phyloP scores from a whole-genome alignment of 345 rosid species.

The Lepidium didymum region DNA sequence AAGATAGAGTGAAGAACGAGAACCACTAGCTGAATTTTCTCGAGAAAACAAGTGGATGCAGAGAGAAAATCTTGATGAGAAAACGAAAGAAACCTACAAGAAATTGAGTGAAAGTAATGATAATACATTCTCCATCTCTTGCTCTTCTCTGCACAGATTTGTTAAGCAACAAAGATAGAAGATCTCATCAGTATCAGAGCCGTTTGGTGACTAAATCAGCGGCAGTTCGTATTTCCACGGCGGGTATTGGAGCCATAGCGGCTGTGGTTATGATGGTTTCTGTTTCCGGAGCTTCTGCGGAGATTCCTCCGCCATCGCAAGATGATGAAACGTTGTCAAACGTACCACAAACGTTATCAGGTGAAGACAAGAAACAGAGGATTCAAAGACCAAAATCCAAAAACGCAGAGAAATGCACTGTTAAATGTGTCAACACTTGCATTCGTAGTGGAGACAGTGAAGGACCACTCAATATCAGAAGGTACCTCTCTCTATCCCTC shows the following conservation, averaged over 20 bases:
- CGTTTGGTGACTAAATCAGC: constrained; percentile 14
- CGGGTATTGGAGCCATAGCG: constrained; percentile 31
- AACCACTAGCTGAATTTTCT: constrained; percentile 7
- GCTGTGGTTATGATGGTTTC: constrained; percentile 31
- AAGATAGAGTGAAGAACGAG: constrained; percentile 12
- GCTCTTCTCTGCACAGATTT: neutral
- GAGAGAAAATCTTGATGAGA: neutral
- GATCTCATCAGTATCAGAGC: constrained; percentile 3
- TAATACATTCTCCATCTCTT: constrained; percentile 7
- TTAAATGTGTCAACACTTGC: constrained; percentile 74
- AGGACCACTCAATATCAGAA: constrained; percentile 73
- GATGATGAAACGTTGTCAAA: constrained; percentile 57
- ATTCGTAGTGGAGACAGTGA: constrained; percentile 78
- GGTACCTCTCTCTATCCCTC: constrained; percentile 34
- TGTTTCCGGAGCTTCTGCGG: constrained; percentile 24
- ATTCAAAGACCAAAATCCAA: constrained; percentile 78
- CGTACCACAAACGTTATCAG: constrained; percentile 73
- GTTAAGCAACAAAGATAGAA: neutral
- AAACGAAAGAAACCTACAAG: neutral
- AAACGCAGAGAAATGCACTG: constrained; percentile 80
- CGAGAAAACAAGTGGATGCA: neutral
- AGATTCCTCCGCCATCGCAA: constrained; percentile 23
- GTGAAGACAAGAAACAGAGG: constrained; percentile 71
- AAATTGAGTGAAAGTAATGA: constrained; percentile 14
- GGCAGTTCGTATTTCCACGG: constrained; percentile 16